Percentiles rank a stretch among this genome's conserved stretches.
Evolutionary conservation across 2,329 filamentous ascomycete species (phyloP).

Genomic region (Hymenoscyphus fructigenus): DNA sequence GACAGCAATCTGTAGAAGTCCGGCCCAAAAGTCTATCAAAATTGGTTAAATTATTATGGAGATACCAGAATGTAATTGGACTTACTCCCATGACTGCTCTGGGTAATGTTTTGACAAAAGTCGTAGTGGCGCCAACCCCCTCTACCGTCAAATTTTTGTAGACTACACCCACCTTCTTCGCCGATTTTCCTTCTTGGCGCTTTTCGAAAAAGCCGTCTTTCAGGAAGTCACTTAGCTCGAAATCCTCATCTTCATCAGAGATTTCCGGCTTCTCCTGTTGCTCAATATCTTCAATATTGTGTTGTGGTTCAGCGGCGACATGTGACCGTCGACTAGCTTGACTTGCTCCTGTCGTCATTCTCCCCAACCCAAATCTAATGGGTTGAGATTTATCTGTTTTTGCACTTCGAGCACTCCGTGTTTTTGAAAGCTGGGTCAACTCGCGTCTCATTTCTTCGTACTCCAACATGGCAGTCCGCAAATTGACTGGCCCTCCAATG

Average conservation of each 20-base stretch:
- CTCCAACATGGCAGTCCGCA: slow-evolving; percentile 56
- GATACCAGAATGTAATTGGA: background rate
- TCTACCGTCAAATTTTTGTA: slow-evolving; percentile 76
- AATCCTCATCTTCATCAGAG: slow-evolving; percentile 56
- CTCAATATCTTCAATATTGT: slow-evolving; percentile 28
- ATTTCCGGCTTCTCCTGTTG: slow-evolving; percentile 31
- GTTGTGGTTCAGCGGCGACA: slow-evolving; percentile 22
- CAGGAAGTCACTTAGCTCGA: slow-evolving; percentile 70
- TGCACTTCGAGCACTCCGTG: slow-evolving; percentile 30
- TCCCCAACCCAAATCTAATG: slow-evolving; percentile 12
- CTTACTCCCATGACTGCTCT: slow-evolving; percentile 64
- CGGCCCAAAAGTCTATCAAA: slow-evolving; percentile 65
- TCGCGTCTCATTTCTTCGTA: slow-evolving; percentile 56
- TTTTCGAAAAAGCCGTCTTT: slow-evolving; percentile 75
- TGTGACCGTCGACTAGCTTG: slow-evolving; percentile 16
- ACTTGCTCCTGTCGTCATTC: slow-evolving; percentile 11
- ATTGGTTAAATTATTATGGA: background rate
- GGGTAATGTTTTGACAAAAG: slow-evolving; percentile 70
- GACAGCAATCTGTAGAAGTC: slow-evolving; percentile 67
- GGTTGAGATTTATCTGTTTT: slow-evolving; percentile 9
- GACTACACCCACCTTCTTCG: slow-evolving; percentile 76
- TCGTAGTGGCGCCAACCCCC: slow-evolving; percentile 64
- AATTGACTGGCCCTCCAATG: slow-evolving; percentile 52
- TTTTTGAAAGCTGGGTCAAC: slow-evolving; percentile 52
- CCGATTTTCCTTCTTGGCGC: slow-evolving; percentile 62